Percentiles rank a stretch among this genome's conserved stretches.
phyloP scores from a whole-genome alignment of 169 alveolate species.

The Babesia divergens region DNA sequence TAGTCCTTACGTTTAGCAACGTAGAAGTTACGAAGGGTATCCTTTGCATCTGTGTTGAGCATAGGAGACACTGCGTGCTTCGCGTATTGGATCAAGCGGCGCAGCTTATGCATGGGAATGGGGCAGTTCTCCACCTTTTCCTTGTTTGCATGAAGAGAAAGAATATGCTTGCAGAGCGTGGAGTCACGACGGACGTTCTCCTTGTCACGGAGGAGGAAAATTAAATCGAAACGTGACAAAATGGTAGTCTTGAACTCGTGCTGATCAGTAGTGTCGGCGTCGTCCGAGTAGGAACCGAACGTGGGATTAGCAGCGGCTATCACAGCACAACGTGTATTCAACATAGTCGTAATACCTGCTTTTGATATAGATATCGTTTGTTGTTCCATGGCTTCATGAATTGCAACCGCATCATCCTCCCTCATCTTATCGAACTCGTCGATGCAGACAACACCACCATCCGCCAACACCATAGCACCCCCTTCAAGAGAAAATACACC shows the following conservation, averaged over 20 bases:
- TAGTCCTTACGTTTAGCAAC: constrained; percentile 86
- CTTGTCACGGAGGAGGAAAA: constrained; percentile 94
- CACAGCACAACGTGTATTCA: constrained; percentile 95
- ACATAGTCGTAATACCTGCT: constrained; percentile 99
- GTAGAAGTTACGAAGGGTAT: constrained; percentile 90
- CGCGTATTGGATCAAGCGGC: constrained; percentile 72
- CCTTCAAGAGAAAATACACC: constrained; percentile 96
- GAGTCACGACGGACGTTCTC: constrained; percentile 91
- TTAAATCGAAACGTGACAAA: constrained; percentile 94
- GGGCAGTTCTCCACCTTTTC: constrained; percentile 34
- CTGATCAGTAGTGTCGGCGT: constrained; percentile 94
- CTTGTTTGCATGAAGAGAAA: constrained; percentile 70
- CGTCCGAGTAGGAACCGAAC: constrained; percentile 96
- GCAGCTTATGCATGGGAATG: constrained; percentile 65
- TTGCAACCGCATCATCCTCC: constrained; percentile 98
- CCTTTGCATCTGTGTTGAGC: constrained; percentile 92
- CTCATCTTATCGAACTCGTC: constrained; percentile 99
- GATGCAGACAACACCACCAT: constrained; percentile 98
- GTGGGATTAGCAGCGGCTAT: constrained; percentile 99
- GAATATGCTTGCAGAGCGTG: constrained; percentile 70
- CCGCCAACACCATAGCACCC: constrained; percentile 99
- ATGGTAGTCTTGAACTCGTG: constrained; percentile 98
- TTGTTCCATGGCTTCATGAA: constrained; percentile 99
- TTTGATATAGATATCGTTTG: constrained; percentile 98
- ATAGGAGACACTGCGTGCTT: constrained; percentile 88